phyloP scores from a whole-genome alignment of 2,329 filamentous ascomycete species.

The Diaporthe longicolla region DNA sequence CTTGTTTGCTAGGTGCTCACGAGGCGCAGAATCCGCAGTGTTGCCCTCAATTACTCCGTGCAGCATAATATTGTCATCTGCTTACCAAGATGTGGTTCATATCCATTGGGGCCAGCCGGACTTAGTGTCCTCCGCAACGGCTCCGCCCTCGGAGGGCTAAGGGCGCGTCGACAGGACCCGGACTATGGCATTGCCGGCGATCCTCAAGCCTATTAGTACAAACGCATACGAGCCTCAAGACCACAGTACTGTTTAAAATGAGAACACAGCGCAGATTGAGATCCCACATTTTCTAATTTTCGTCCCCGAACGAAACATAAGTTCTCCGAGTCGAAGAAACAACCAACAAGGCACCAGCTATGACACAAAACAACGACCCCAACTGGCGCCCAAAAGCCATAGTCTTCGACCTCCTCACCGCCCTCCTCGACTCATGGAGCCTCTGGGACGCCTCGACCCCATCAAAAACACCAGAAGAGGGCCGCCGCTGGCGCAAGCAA shows the following conservation, averaged over 20 bases:
- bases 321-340: neutral
- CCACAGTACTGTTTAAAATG: neutral
- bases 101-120: neutral
- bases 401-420: slow-evolving; percentile 58
- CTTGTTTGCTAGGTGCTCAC: no score
- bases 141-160: slow-evolving; percentile 16
- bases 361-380: neutral
- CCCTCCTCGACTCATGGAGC: slow-evolving; percentile 56
- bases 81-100: no score
- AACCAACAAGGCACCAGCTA: neutral
- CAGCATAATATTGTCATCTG: neutral
- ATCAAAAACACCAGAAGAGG: slow-evolving; percentile 46
- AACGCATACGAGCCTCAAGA: neutral
- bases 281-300: no score
- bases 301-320: neutral
- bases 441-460: slow-evolving; percentile 54
- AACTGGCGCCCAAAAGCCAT: slow-evolving; percentile 53
- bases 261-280: neutral
- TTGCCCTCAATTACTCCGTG: neutral
- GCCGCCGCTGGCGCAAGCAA: slow-evolving; percentile 53
- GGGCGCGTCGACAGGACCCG: neutral
- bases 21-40: neutral
- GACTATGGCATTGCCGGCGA: slow-evolving; percentile 16
- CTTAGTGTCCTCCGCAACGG: slow-evolving; percentile 20
- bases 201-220: neutral